Conservation (phyloP, 2,329 filamentous ascomycete species). For the Colletotrichum eremochloae region DNA sequence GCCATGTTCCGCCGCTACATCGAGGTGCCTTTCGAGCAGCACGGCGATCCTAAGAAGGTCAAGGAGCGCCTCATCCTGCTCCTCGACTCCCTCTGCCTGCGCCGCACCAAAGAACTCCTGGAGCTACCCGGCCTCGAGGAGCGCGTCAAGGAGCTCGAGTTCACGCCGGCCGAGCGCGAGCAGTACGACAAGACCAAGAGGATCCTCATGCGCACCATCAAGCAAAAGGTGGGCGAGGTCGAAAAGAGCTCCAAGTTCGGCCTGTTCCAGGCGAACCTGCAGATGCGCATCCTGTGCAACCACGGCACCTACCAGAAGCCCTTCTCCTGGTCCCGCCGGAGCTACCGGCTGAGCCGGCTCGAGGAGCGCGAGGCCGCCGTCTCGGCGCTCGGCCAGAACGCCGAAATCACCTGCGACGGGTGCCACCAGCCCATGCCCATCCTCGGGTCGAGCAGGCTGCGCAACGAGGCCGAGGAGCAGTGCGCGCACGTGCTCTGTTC, state of each 20-base stretch:
- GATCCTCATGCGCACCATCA: conserved; percentile 55
- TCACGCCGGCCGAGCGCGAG: conserved; percentile 49
- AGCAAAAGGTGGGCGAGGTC: conserved; percentile 52
- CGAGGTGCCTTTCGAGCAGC: conserved; percentile 54
- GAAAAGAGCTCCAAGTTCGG: conserved; percentile 56
- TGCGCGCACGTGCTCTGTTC: conserved; percentile 51
- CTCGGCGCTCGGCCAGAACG: conserved; percentile 43
- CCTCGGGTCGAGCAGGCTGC: conserved; percentile 43
- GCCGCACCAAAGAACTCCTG: conserved; percentile 57
- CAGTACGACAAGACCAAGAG: conserved; percentile 54
- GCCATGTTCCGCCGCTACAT: conserved; percentile 60
- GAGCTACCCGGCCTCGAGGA: conserved; percentile 50
- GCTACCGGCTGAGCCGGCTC: conserved; percentile 31
- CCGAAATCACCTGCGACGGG: conserved; percentile 47
- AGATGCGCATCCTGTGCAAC: conserved; percentile 63
- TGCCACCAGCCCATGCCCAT: conserved; percentile 53
- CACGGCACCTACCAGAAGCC: conserved; percentile 62
- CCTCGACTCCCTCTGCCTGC: conserved; percentile 56
- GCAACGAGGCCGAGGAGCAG: conserved; percentile 43
- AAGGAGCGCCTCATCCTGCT: conserved; percentile 51
- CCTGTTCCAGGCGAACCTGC: conserved; percentile 60
- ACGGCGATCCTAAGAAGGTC: conserved; percentile 39
- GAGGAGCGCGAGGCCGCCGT: conserved; percentile 52
- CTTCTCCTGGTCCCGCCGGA: conserved; percentile 57
- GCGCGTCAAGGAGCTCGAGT: conserved; percentile 46